Conservation (phyloP, 257 asterid species). For the Craterostigma plantagineum region DNA sequence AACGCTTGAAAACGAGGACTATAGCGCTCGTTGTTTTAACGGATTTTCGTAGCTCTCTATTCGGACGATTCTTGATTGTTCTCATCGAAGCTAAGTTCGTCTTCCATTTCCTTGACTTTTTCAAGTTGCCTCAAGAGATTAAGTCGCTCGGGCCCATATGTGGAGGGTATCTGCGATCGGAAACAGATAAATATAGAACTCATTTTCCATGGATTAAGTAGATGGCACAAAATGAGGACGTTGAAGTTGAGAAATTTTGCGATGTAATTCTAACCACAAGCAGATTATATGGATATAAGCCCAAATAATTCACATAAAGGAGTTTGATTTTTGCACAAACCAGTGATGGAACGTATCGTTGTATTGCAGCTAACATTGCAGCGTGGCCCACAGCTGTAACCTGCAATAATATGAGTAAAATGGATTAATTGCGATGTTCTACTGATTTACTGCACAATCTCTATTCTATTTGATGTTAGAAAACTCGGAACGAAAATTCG, state of each 20-base stretch:
- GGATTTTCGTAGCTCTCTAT: background rate
- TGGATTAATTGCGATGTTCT: background rate
- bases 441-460: background rate
- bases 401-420: slow-evolving; percentile 17
- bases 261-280: too few relatives aligned
- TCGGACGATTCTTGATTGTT: slow-evolving; percentile 25
- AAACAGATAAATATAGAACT: too few relatives aligned
- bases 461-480: too few relatives aligned
- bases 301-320: slow-evolving; percentile 8
- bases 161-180: slow-evolving; percentile 97
- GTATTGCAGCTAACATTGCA: slow-evolving; percentile 95
- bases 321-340: slow-evolving; percentile 18
- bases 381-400: slow-evolving; percentile 98
- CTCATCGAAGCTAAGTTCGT: slow-evolving; percentile 30
- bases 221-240: too few relatives aligned
- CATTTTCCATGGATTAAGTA: too few relatives aligned
- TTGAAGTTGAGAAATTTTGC: too few relatives aligned
- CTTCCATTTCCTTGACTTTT: slow-evolving; percentile 85
- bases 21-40: too few relatives aligned
- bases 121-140: slow-evolving; percentile 87
- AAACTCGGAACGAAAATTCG: too few relatives aligned
- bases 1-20: too few relatives aligned
- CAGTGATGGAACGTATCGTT: slow-evolving; percentile 73
- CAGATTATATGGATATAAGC: too few relatives aligned
- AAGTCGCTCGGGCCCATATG: slow-evolving; percentile 83